A percentile compares a stretch with the other conserved stretches of the same genome.
phyloP scores from a whole-genome alignment of 1,284 basidiomycete species.

The Cystobasidium pallidum region DNA sequence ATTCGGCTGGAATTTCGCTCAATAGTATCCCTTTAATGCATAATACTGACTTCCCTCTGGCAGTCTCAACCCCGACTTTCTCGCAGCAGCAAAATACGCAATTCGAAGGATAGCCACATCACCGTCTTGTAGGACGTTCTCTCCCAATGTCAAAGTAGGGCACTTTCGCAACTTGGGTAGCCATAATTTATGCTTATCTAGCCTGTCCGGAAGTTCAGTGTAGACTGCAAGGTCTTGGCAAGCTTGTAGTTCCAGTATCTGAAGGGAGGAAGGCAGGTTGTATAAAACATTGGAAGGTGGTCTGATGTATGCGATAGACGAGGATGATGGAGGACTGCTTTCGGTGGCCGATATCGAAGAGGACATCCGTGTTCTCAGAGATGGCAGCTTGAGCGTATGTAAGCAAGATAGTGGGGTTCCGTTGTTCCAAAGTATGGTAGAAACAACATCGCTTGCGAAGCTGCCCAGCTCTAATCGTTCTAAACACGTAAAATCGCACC shows the following conservation, averaged over 20 bases:
- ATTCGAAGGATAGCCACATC: neutral
- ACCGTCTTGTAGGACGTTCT: neutral
- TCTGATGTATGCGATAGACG: neutral
- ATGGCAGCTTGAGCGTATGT: neutral
- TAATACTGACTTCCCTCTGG: conserved; percentile 19
- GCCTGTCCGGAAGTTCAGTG: neutral
- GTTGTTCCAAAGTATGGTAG: conserved; percentile 1
- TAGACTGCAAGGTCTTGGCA: conserved; percentile 6
- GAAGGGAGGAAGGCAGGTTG: neutral
- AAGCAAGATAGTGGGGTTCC: neutral
- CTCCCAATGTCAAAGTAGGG: conserved; percentile 8
- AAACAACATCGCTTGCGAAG: conserved; percentile 6
- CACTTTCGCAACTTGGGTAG: conserved; percentile 9
- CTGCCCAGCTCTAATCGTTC: conserved; percentile 15
- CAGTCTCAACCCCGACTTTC: conserved; percentile 13
- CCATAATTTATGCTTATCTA: neutral
- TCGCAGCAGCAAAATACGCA: conserved; percentile 22
- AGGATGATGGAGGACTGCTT: neutral
- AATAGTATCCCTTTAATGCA: conserved; percentile 11
- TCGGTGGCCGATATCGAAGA: neutral
- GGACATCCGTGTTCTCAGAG: neutral
- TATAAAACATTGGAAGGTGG: neutral
- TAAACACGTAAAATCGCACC: conserved; percentile 4
- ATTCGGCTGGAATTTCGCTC: too few relatives aligned
- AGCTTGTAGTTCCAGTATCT: conserved; percentile 16